Evolutionary conservation across 257 asterid species (phyloP), one percentile per base, ranked within the genome.

Genomic region (Solanum arcanum): DNA sequence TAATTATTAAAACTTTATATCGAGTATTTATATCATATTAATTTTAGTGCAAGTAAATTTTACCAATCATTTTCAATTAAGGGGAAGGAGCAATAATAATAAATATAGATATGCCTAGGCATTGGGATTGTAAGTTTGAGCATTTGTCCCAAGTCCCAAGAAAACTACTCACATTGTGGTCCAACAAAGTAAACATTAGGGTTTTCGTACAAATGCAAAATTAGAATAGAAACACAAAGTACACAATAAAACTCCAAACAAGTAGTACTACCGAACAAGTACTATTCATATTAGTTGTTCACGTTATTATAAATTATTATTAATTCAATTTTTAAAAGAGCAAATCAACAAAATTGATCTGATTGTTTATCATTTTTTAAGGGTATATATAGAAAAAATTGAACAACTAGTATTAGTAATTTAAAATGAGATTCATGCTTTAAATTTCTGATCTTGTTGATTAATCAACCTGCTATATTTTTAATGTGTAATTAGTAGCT

Each of bases 121-220:
- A 33, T 86, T 64, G 60, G 83, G 88, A 86, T 89, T 62, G 25
- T 83, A 86, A 86, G 60, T 86, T 83, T 76, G 77, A 29, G 41
- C 27, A 1, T 27, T 46, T 18, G 66, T 46, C 86, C 18, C 89
- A 75, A n/a, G 27, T 35, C 74, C 62, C 87, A 83, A 89, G 77
- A 86, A 83, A 41, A 27, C 60, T 15, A 47, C 37, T 68, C 31
- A 8, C 11, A 3, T 12, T 13, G 39, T 42, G 27, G 52, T 20
- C 77, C 49, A 41, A 12, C 74, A 47, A 86, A 8, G 52, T 60
- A 27, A 78, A 78, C 42, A 80, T 47, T 78, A 80, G 84, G 84
- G 84, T 80, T 80, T 77, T 80, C 66, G 16, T 29, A 80, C 9
- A 15, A 15, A 47, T 27, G 39, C 84, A 80, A 47, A 47, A 80